Percentiles rank a stretch among this genome's conserved stretches.
Conservation (phyloP, 257 asterid genomes). For the Ajuga chamaepitys region DNA sequence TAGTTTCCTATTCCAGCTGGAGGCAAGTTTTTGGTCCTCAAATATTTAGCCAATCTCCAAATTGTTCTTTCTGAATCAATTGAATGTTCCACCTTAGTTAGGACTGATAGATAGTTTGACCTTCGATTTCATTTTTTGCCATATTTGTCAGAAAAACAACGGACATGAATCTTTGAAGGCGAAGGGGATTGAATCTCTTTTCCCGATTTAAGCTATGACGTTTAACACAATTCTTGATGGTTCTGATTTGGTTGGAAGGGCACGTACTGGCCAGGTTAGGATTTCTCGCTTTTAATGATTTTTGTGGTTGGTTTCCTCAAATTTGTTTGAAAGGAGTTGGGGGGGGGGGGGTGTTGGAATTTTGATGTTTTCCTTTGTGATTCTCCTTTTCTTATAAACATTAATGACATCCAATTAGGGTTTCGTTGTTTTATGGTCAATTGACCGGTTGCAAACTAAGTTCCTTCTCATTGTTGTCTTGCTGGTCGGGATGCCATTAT, state of each 20-base stretch:
- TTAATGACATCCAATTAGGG: background rate
- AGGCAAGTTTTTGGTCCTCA: too few species aligned
- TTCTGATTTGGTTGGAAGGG: slow-evolving; percentile 84
- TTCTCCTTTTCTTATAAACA: background rate
- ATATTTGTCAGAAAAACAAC: too few species aligned
- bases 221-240: slow-evolving; percentile 66
- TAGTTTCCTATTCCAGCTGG: too few species aligned
- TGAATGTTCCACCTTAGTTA: too few species aligned
- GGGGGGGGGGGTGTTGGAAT: background rate
- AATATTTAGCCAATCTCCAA: too few species aligned
- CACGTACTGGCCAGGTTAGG: slow-evolving; percentile 87
- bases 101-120: too few species aligned
- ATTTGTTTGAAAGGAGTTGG: background rate
- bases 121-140: too few species aligned
- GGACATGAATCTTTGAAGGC: slow-evolving; percentile 43
- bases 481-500: background rate
- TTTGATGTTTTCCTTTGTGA: background rate
- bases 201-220: slow-evolving; percentile 88
- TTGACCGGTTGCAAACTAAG: background rate
- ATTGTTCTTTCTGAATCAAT: too few species aligned
- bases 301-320: background rate
- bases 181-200: slow-evolving; percentile 60
- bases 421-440: background rate
- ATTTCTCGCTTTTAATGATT: background rate
- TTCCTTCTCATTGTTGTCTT: background rate